Conservation (phyloP, 2,329 filamentous ascomycete genomes). For the Cryphonectria parasitica region DNA sequence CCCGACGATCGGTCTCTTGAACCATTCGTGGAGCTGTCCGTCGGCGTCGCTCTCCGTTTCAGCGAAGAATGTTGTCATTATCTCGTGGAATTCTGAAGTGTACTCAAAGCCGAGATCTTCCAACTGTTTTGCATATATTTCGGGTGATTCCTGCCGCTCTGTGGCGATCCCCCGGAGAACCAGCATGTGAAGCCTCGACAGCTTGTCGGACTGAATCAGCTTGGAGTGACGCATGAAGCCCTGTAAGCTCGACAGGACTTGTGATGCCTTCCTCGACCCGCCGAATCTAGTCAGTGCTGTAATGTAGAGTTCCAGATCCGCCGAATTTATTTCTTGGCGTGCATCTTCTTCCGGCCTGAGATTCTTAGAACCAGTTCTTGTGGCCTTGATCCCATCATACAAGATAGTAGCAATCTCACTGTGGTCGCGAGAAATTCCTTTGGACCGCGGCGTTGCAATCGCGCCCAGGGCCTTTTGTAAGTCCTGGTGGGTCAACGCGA, state of each 20-base stretch:
- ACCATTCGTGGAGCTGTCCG: conserved; percentile 65
- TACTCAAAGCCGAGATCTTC: conserved; percentile 51
- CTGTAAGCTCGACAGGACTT: conserved; percentile 41
- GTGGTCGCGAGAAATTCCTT: conserved; percentile 50
- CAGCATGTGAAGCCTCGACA: conserved; percentile 48
- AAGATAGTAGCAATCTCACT: conserved; percentile 51
- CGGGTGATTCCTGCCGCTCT: conserved; percentile 61
- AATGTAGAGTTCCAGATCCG: conserved; percentile 42
- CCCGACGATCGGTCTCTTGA: conserved; percentile 55
- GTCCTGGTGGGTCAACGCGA: conserved; percentile 45
- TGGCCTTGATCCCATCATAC: conserved; percentile 42
- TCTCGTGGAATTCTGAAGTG: conserved; percentile 50
- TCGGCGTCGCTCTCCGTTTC: conserved; percentile 58
- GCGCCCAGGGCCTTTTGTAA: conserved; percentile 51
- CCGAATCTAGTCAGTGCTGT: conserved; percentile 58
- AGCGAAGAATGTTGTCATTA: conserved; percentile 67
- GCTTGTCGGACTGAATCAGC: conserved; percentile 19
- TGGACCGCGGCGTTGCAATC: conserved; percentile 45
- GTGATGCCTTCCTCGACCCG: conserved; percentile 56
- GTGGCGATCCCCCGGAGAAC: conserved; percentile 65
- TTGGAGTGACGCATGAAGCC: conserved; percentile 30
- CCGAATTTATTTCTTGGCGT: conserved; percentile 30
- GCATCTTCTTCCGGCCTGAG: conserved; percentile 4
- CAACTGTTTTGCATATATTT: conserved; percentile 58
- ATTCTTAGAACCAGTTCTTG: background rate